Conservation (phyloP, 2,329 filamentous ascomycete species). For the Didymella pomorum region DNA sequence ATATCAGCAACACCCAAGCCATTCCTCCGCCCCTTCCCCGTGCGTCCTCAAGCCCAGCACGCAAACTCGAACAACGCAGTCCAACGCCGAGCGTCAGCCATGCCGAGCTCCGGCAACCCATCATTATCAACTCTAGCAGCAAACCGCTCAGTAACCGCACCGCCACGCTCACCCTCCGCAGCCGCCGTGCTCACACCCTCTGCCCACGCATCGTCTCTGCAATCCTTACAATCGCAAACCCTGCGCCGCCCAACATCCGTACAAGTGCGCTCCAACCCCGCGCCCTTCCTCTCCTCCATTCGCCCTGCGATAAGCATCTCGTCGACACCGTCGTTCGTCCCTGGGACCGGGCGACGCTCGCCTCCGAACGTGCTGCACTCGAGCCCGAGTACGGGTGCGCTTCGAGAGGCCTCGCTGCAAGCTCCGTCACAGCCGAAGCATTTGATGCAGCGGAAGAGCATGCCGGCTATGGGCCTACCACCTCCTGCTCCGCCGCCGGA, state of each 20-base stretch:
- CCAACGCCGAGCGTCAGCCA: constrained; percentile 43
- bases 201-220: constrained; percentile 21
- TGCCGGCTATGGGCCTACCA: constrained; percentile 53
- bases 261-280: constrained; percentile 54
- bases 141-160: constrained; percentile 46
- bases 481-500: constrained; percentile 57
- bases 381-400: constrained; percentile 32
- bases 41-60: constrained; percentile 45
- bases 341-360: constrained; percentile 32
- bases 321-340: constrained; percentile 44
- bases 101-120: constrained; percentile 29
- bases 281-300: constrained; percentile 54
- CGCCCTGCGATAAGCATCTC: constrained; percentile 43
- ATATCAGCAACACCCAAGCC: constrained; percentile 47
- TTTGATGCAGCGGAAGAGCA: constrained; percentile 42
- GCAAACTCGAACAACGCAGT: constrained; percentile 35
- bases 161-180: constrained; percentile 28
- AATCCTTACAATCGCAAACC: constrained; percentile 26
- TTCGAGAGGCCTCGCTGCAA: constrained; percentile 35
- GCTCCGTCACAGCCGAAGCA: constrained; percentile 25
- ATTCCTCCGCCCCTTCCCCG: constrained; percentile 48
- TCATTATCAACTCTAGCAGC: constrained; percentile 34
- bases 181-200: constrained; percentile 25
- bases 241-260: constrained; percentile 55
- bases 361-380: constrained; percentile 26